phyloP scores from a whole-genome alignment of 192 early-diverging fungal species.

The Backusella circina region DNA sequence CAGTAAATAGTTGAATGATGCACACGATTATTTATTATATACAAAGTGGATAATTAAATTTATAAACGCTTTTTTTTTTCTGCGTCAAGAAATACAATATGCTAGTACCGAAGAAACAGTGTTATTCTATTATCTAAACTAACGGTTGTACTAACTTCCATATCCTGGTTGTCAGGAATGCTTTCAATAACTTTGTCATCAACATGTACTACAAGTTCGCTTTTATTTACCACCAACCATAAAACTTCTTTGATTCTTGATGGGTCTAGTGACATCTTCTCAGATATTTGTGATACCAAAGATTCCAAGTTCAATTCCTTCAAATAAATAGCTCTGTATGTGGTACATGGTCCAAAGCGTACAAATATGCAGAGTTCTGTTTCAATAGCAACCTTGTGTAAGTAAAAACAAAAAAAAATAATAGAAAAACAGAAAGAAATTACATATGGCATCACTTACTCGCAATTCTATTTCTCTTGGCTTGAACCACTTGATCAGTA shows the following conservation, averaged over 20 bases:
- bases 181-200: constrained; percentile 57
- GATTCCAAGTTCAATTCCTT: constrained; percentile 50
- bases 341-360: constrained; percentile 46
- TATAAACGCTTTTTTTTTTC: not conserved
- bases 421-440: not conserved
- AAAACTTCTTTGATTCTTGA: not conserved
- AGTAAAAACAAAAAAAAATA: constrained; percentile 6
- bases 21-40: not conserved
- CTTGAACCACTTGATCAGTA: not conserved
- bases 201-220: constrained; percentile 46
- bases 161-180: constrained; percentile 63
- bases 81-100: not conserved
- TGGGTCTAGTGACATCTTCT: constrained; percentile 36
- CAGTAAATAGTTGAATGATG: not conserved
- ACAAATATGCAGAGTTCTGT: constrained; percentile 54
- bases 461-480: constrained; percentile 22
- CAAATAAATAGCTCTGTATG: constrained; percentile 64
- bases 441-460: constrained; percentile 24
- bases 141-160: constrained; percentile 42
- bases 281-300: constrained; percentile 44
- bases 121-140: not conserved
- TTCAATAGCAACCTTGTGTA: not conserved
- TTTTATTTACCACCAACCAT: constrained; percentile 22
- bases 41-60: not conserved
- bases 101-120: not conserved